Evolutionary conservation across 257 asterid genomes (phyloP).

Genomic region (Solanum sparsipilum): DNA sequence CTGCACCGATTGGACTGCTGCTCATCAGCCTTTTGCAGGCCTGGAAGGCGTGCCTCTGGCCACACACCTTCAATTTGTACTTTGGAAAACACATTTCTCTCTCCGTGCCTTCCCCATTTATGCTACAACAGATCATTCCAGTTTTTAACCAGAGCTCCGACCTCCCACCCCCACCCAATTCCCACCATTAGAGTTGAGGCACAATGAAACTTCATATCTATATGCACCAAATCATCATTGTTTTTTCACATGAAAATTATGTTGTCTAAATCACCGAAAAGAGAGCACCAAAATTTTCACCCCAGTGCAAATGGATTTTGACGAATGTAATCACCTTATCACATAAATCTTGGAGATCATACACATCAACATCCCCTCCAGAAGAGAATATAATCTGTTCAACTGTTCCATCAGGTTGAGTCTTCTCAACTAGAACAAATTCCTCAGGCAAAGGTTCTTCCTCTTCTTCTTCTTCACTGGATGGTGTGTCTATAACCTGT

Average conservation of each 20-base stretch:
- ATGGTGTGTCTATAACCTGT: conserved; percentile 67
- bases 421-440: conserved; percentile 77
- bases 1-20: neutral
- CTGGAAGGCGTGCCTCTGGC: neutral
- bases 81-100: neutral
- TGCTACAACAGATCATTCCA: neutral
- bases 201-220: neutral
- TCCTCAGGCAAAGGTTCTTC: conserved; percentile 72
- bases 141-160: neutral
- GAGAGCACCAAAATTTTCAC: neutral
- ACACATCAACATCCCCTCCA: conserved; percentile 78
- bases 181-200: neutral
- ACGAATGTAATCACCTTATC: conserved; percentile 54
- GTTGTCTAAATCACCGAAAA: neutral
- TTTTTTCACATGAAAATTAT: neutral
- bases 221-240: neutral
- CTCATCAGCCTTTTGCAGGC: neutral
- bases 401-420: conserved; percentile 56
- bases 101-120: neutral
- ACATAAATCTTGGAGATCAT: conserved; percentile 79
- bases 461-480: conserved; percentile 36
- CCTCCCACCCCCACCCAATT: neutral
- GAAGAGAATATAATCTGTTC: conserved; percentile 90
- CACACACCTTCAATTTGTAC: neutral
- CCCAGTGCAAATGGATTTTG: neutral